Percentiles rank a stretch among this genome's conserved stretches.
Evolutionary conservation across 208 protist genomes (phyloP).

Genomic region (Wallacemonas collosoma): DNA sequence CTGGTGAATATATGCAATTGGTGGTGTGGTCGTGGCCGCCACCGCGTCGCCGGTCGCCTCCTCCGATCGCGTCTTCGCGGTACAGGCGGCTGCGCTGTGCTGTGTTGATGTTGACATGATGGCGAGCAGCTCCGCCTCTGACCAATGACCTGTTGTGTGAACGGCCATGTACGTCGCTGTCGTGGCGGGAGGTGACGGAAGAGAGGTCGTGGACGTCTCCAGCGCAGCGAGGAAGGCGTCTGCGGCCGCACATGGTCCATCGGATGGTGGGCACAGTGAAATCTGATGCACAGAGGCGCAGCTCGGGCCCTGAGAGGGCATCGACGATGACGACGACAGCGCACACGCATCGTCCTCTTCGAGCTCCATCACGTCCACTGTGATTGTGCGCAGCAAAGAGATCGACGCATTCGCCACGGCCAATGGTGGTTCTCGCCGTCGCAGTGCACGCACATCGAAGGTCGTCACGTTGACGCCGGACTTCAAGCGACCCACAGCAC

Average conservation of each 20-base stretch:
- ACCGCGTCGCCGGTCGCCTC: not conserved
- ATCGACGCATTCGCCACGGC: not conserved
- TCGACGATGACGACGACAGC: not conserved
- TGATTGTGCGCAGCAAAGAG: not conserved
- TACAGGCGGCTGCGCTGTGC: not conserved
- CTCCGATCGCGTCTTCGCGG: not conserved
- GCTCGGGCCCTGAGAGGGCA: not conserved
- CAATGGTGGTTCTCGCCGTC: not conserved
- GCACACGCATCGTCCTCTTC: not conserved
- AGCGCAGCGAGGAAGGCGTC: not conserved
- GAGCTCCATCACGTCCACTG: not conserved
- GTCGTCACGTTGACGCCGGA: constrained; percentile 48
- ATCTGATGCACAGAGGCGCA: not conserved
- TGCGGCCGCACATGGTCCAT: not conserved
- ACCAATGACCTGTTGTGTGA: constrained; percentile 4
- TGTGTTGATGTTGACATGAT: not conserved
- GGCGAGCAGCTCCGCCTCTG: not conserved
- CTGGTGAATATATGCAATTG: constrained; percentile 40
- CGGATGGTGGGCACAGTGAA: not conserved
- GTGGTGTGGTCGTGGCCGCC: constrained; percentile 8
- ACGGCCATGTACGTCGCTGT: constrained; percentile 14
- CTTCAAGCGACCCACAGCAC: constrained; percentile 31
- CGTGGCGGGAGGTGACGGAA: not conserved
- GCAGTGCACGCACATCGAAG: constrained; percentile 27
- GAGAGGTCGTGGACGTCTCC: not conserved